Evolutionary conservation across 805 yeast genomes (phyloP).

Genomic region (Danielia oregonensis): DNA sequence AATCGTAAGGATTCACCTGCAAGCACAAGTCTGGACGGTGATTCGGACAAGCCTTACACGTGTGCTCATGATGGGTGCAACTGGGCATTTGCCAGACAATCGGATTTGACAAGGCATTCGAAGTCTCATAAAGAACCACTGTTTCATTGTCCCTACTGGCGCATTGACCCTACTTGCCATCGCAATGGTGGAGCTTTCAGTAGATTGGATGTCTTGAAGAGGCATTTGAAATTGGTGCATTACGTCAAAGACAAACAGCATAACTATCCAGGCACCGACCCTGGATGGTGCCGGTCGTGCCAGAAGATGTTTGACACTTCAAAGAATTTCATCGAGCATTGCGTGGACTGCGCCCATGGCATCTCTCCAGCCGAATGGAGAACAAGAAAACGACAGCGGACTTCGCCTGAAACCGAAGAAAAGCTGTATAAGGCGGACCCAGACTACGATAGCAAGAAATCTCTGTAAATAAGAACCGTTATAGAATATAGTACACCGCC

Average conservation of each 20-base stretch:
- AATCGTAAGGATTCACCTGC: no score
- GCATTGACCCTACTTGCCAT: constrained; percentile 65
- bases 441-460: neutral
- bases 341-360: constrained; percentile 53
- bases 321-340: constrained; percentile 60
- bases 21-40: neutral
- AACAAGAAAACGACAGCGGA: neutral
- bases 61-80: constrained; percentile 46
- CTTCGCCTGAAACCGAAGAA: neutral
- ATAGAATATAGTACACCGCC: no score
- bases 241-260: constrained; percentile 47
- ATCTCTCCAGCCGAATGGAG: constrained; percentile 10
- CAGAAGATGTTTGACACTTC: constrained; percentile 51
- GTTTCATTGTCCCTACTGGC: constrained; percentile 73
- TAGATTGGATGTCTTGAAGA: constrained; percentile 67
- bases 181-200: constrained; percentile 73
- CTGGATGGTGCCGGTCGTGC: constrained; percentile 70
- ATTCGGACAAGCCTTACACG: constrained; percentile 29
- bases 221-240: constrained; percentile 70
- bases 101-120: constrained; percentile 65
- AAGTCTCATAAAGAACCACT: constrained; percentile 65
- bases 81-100: constrained; percentile 69
- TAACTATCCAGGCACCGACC: constrained; percentile 32
- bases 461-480: no score
- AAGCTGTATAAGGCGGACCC: neutral